A percentile compares a stretch with the other conserved stretches of the same genome.
Evolutionary conservation across 2,329 filamentous ascomycete species (phyloP).

Genomic region (Phaeosphaeriaceae sp.): DNA sequence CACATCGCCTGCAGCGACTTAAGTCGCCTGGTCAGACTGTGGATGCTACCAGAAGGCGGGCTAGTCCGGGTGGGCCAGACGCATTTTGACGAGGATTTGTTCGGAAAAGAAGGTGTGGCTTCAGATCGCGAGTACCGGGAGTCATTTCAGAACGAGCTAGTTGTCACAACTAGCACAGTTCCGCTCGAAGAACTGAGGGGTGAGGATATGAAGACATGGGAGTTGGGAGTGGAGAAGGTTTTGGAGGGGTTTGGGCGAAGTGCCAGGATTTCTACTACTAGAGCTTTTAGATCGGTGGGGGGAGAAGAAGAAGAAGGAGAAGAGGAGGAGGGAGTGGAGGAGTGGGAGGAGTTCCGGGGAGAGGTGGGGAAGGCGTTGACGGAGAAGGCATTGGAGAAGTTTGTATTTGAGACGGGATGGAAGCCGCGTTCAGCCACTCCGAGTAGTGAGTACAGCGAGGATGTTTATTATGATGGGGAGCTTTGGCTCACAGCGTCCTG

Average conservation of each 20-base stretch:
- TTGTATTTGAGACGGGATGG: constrained; percentile 1
- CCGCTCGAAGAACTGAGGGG: constrained; percentile 1
- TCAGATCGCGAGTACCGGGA: constrained; percentile 14
- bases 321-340: neutral
- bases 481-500: neutral
- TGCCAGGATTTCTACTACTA: constrained; percentile 8
- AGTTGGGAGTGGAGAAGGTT: constrained; percentile 3
- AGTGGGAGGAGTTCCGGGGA: neutral
- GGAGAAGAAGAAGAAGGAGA: constrained; percentile 1
- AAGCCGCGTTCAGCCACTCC: neutral
- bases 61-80: constrained; percentile 15
- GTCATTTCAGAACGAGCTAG: constrained; percentile 8
- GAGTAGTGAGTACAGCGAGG: neutral
- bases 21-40: constrained; percentile 15
- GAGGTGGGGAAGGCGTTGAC: constrained; percentile 10
- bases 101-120: constrained; percentile 11
- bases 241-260: constrained; percentile 9
- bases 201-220: constrained; percentile 5
- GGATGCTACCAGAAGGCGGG: constrained; percentile 20
- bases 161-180: constrained; percentile 6
- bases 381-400: constrained; percentile 6
- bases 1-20: constrained; percentile 16
- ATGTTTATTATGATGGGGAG: constrained; percentile 3
- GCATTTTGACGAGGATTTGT: constrained; percentile 17
- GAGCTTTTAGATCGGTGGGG: constrained; percentile 4